Base-by-base conservation (phyloP, 768 basidiomycete species). In the Sarcodon aspratus region DNA sequence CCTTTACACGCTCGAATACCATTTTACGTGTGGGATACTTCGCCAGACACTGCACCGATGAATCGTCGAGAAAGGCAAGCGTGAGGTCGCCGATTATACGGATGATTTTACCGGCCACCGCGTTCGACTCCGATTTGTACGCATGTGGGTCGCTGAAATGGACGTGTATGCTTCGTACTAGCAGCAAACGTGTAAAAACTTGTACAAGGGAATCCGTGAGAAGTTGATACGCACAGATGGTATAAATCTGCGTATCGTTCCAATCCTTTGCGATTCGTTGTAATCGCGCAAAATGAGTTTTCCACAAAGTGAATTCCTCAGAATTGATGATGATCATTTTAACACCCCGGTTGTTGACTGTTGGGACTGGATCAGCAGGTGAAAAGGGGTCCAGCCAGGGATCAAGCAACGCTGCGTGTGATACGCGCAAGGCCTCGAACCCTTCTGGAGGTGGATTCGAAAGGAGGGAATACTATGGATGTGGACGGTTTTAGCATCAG, bases 301-400 rank as follows among this genome's bases (percentile, higher is more conserved):
- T 73, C 89, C 89, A 92, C 11, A 89, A 67, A 1, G 87, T 86
- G 58, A 91, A 91, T 0, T 63, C 69, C 58, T 87, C 80, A 13
- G 85, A 85, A 58, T 87, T 87, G 55, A 93, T 76, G 10, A 89
- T 76, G 44, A 87, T 60, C 55, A 84, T 38, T 49, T 36, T 53
- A n/a, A 56, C n/a, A 17, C 59, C 45, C 4, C 48, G 33, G 35
- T 51, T 50, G 21, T 40, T 18, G 18, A 4, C 3, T 13, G 18
- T 6, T 4, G 6, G 6, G 13, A 13, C 18, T 0, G 68, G 80
- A 4, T 78, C 80, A 33, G 78, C 83, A 36, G 70, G 61, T 7
- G 81, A 73, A 17, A 89, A 57, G 12, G 88, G 85, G 48, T 90
- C 85, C 8, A 91, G 64, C 89, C 90, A 92, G 15, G 90, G 90